These are phyloP conservation scores for Phlebiopsis flavidoalba DNA, from an alignment of 768 basidiomycete species.

Conservation along the genomic window DNA sequence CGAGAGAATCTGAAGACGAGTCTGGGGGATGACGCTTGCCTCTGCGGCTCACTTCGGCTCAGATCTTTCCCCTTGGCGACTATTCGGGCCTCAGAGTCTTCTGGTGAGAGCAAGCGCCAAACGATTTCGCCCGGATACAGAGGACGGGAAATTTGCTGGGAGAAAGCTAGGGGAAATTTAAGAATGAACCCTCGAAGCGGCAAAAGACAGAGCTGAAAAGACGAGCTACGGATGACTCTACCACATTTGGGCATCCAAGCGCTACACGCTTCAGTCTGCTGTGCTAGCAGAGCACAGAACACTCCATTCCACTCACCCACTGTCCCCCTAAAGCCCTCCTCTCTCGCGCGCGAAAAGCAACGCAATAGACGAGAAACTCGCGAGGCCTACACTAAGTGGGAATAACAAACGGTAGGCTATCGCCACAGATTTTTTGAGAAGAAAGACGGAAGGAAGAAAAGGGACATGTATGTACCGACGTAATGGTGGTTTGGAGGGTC, in stretches of 20 bases:
- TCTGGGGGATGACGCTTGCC: slow-evolving; percentile 18
- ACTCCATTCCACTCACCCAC: slow-evolving; percentile 63
- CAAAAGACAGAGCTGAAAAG: slow-evolving; percentile 82
- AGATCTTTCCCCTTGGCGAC: slow-evolving; percentile 18
- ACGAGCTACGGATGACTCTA: slow-evolving; percentile 68
- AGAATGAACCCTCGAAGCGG: slow-evolving; percentile 75
- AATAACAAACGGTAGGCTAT: no score
- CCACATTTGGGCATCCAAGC: slow-evolving; percentile 80
- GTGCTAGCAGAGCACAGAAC: slow-evolving; percentile 67
- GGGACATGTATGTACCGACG: slow-evolving; percentile 58
- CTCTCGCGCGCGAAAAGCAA: slow-evolving; percentile 52
- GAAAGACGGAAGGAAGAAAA: slow-evolving; percentile 72
- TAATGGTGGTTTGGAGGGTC: slow-evolving; percentile 88
- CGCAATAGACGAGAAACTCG: slow-evolving; percentile 72
- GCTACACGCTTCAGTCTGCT: slow-evolving; percentile 62
- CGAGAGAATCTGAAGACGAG: slow-evolving; percentile 29
- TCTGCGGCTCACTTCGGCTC: slow-evolving; percentile 10
- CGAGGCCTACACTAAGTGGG: slow-evolving; percentile 66
- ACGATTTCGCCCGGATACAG: slow-evolving; percentile 43
- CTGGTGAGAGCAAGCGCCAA: slow-evolving; percentile 18
- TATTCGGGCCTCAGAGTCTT: slow-evolving; percentile 17
- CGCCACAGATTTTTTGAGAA: slow-evolving; percentile 67
- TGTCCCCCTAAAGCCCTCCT: slow-evolving; percentile 78
- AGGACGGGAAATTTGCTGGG: slow-evolving; percentile 59
- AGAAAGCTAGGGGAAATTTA: slow-evolving; percentile 60